Evolutionary conservation across 331 rosid genomes (phyloP), one percentile per base, ranked within the genome.

Genomic region (Acacia pycnantha): DNA sequence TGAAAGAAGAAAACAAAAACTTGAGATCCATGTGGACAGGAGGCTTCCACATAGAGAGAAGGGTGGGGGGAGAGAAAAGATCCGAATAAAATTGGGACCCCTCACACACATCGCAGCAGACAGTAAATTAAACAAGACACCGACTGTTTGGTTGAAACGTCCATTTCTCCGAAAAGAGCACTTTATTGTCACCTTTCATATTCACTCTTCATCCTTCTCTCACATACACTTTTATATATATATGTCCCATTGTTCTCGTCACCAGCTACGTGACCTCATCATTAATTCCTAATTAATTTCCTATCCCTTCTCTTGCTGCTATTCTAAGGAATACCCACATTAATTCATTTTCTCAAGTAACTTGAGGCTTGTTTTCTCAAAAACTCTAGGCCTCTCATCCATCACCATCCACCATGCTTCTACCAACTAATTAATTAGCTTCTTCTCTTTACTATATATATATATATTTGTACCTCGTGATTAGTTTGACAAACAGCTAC

Each of bases 121-220:
- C n/a, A 70, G 76, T 46, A 37, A 37, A 37, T 37, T 37, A 79
- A 87, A 79, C 78, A 75, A 43, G 90, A 82, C 71, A 73, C 12
- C 18, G 84, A 65, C 48, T 29, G 83, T 14, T 82, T 84, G 46
- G 86, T 84, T 87, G 84, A 82, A 71, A 65, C 70, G 84, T 87
- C 90, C 16, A 26, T 47, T 2, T 72, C 40, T 72, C 59, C 78
- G 46, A 84, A 82, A 87, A 82, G 86, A 41, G 78, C 67, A 70
- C 80, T 51, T 81, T 70, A 84, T 78, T 84, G 77, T 78, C 68
- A 68, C 69, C 14, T 66, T 27, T 83, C 83, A 43, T 66, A 47
- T 77, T 72, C 78, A 54, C 5, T 66, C 71, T 2, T n/a, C 1
- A 37, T 2, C 56, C 48, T 27, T 22, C 15, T 21, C 24, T 53